Base-by-base conservation (phyloP, 1,284 basidiomycete genomes). In the Moesziomyces antarcticus region DNA sequence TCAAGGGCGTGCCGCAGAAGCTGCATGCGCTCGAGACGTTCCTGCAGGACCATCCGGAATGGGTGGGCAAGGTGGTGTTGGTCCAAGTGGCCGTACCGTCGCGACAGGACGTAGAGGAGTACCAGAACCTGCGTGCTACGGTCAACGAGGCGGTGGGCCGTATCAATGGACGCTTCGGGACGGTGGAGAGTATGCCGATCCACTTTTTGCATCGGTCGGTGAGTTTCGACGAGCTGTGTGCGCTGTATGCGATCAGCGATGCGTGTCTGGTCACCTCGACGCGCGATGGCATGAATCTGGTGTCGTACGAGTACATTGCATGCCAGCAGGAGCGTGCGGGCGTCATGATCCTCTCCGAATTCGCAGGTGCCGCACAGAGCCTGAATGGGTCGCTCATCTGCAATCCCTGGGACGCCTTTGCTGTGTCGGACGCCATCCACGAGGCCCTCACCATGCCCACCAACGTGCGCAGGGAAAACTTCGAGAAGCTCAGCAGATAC, bases 1-100 rank as follows among this genome's bases (percentile, higher is more conserved):
- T 99, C 90, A 99, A 99, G 88, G 96, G 96, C 82, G 94, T 99
- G 27, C 96, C 96, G 3, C 96, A 99, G 85, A 99, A 99, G 85
- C 87, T 99, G 56, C 94, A 98, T 84, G 96, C 93, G 0, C 88
- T 99, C 59, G 97, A 99, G 84, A 90, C 96, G 43, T 99, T 99
- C 89, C 88, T 99, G 43, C 91, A 92, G 20, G 94, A 98, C 75
- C 95, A 99, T 84, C 97, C 97, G 1, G 96, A 99, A 85, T 99
- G 95, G 95, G 94, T 99, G 70, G 97, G 97, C 76, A 99, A 97
- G 88, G 92, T 98, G 61, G 95, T 99, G 5, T 87, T 99, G 42
- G 94, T 94, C 6, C 96, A 99, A 86, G 90, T 99, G 1, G 96
- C 97, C 8, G 96, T 99, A 13, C 97, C 97, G 1, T 97, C 95